A percentile compares a stretch with the other conserved stretches of the same genome.
phyloP scores from a whole-genome alignment of 2,329 filamentous ascomycete genomes.

The Neopestalotiopsis clavispora region DNA sequence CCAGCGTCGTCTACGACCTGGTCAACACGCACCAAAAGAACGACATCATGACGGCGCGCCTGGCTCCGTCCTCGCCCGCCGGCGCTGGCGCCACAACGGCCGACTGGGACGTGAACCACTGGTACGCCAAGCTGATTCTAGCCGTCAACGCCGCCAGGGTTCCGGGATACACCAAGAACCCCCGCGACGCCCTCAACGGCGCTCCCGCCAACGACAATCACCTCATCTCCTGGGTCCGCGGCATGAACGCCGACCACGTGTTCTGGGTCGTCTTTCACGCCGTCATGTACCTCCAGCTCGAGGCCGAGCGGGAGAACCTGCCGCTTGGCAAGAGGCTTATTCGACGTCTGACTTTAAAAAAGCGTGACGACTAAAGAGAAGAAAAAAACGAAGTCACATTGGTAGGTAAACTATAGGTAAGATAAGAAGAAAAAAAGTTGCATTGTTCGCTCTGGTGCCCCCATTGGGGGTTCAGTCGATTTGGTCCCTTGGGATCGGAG shows the following conservation, averaged over 20 bases:
- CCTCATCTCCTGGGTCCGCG: conserved; percentile 26
- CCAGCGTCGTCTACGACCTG: conserved; percentile 19
- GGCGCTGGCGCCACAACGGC: too few relatives aligned
- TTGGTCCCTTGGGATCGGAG: not conserved
- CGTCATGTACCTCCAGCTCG: conserved; percentile 32
- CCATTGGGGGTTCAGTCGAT: too few relatives aligned
- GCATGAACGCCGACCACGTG: conserved; percentile 20
- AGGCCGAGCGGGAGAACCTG: not conserved
- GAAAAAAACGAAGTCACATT: too few relatives aligned
- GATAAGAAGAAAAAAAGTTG: too few relatives aligned
- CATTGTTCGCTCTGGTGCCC: too few relatives aligned
- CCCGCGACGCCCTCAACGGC: too few relatives aligned
- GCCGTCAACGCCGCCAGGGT: not conserved
- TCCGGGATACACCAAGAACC: too few relatives aligned
- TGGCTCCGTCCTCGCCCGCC: too few relatives aligned
- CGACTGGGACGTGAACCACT: conserved; percentile 21
- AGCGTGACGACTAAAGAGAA: too few relatives aligned
- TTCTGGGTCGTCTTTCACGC: conserved; percentile 30
- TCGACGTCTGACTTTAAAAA: too few relatives aligned
- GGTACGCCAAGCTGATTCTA: conserved; percentile 30
- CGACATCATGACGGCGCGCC: too few relatives aligned
- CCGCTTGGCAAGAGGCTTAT: too few relatives aligned
- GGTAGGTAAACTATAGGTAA: not conserved
- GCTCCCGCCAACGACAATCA: not conserved
- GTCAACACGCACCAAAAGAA: conserved; percentile 8